These are phyloP conservation scores for Myriosclerotinia duriaeana DNA, from an alignment of 2,329 filamentous ascomycete genomes.

Conservation along the genomic window DNA sequence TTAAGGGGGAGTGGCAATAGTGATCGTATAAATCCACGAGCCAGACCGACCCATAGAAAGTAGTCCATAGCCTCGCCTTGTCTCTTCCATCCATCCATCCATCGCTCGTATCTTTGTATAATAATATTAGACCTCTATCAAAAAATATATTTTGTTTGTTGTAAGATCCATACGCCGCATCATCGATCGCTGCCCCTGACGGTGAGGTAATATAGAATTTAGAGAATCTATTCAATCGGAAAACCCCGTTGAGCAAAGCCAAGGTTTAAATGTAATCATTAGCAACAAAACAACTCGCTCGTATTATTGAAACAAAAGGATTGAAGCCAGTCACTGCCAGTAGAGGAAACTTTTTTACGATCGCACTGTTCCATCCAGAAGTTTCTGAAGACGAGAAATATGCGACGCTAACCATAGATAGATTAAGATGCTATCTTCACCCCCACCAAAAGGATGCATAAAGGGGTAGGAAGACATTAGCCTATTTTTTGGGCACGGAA, in stretches of 20 bases:
- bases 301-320: conserved; percentile 17
- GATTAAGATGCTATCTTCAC: conserved; percentile 6
- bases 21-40: neutral
- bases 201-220: conserved; percentile 11
- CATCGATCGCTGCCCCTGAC: conserved; percentile 7
- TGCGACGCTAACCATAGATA: conserved; percentile 14
- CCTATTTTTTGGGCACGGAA: conserved; percentile 6
- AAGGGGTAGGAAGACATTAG: conserved; percentile 21
- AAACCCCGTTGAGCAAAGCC: conserved; percentile 2
- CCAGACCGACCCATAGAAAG: neutral
- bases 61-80: conserved; percentile 1
- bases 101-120: conserved; percentile 15
- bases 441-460: conserved; percentile 22
- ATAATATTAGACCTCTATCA: neutral
- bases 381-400: neutral
- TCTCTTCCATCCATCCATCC: too few species aligned
- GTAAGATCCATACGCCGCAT: conserved; percentile 6
- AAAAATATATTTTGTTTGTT: neutral
- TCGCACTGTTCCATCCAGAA: conserved; percentile 11
- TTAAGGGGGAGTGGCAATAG: conserved; percentile 16
- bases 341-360: neutral
- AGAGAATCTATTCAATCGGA: neutral
- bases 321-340: conserved; percentile 6
- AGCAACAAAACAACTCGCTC: neutral
- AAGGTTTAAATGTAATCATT: neutral